Conservation (phyloP, 2,329 filamentous ascomycete genomes). For the Cladophialophora bantiana region DNA sequence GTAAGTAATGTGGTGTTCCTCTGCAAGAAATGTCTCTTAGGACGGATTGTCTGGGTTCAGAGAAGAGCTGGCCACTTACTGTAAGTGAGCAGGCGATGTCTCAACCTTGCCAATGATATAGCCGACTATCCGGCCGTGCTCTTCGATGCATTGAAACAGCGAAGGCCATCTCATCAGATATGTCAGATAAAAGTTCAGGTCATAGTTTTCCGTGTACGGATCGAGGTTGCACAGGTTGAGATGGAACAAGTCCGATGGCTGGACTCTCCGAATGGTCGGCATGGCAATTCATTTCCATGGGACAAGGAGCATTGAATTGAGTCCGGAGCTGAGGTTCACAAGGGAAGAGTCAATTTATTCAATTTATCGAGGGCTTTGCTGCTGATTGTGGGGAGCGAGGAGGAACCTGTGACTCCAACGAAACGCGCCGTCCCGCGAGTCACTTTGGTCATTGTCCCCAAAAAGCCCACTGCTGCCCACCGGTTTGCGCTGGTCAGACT, state of each 20-base stretch:
- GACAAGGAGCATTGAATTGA: background rate
- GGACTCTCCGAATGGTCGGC: conserved; percentile 86
- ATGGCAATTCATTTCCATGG: conserved; percentile 56
- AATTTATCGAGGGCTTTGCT: conserved; percentile 1
- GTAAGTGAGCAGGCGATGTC: conserved; percentile 67
- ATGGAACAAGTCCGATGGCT: conserved; percentile 81
- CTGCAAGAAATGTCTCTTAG: conserved; percentile 26
- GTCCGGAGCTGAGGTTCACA: background rate
- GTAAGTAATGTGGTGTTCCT: conserved; percentile 83
- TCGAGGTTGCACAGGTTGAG: conserved; percentile 96
- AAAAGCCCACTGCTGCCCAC: background rate
- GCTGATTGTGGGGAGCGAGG: conserved; percentile 12
- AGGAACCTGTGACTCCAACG: conserved; percentile 18
- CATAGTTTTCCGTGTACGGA: conserved; percentile 96
- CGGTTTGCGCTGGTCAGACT: background rate
- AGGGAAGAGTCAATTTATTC: background rate
- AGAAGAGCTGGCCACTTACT: conserved; percentile 52
- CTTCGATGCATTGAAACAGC: conserved; percentile 90
- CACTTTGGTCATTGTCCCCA: background rate
- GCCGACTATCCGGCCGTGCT: conserved; percentile 87
- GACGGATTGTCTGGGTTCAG: background rate
- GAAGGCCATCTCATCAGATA: conserved; percentile 97
- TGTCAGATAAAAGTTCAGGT: conserved; percentile 91
- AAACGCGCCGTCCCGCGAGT: conserved; percentile 33
- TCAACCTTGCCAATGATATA: conserved; percentile 99